These are phyloP conservation scores for Hawksworthiomyces lignivorus DNA, from an alignment of 2,329 filamentous ascomycete species.

Conservation along the genomic window DNA sequence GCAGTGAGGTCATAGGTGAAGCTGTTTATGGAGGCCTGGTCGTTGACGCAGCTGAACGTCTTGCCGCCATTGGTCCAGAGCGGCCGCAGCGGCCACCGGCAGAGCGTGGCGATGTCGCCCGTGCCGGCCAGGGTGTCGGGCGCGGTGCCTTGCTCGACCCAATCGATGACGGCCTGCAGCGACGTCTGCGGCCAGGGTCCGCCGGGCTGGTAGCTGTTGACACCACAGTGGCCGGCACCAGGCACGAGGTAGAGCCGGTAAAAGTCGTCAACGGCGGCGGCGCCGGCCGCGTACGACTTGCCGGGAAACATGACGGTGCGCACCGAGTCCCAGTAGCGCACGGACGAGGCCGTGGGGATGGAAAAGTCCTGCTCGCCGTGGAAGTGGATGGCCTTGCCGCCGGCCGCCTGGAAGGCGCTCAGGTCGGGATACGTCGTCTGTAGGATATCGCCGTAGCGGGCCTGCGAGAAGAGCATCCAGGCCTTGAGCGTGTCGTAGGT, in stretches of 20 bases:
- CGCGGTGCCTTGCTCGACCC: constrained; percentile 41
- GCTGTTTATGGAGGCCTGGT: too few species aligned
- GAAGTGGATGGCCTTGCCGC: constrained; percentile 44
- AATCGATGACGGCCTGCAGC: constrained; percentile 25
- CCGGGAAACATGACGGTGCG: constrained; percentile 33
- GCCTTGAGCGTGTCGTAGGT: constrained; percentile 42
- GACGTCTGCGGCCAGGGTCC: constrained; percentile 31
- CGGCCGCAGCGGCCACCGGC: constrained; percentile 35
- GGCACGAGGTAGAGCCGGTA: constrained; percentile 34
- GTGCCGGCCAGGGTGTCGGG: constrained; percentile 33
- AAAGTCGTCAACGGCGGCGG: not conserved
- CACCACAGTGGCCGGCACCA: constrained; percentile 41
- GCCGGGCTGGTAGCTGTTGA: constrained; percentile 31
- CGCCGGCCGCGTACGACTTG: constrained; percentile 20
- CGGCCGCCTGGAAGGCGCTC: constrained; percentile 32
- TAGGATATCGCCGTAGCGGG: constrained; percentile 40
- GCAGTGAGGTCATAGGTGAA: too few species aligned
- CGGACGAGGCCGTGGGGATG: constrained; percentile 39
- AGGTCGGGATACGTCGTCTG: constrained; percentile 38
- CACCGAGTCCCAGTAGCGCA: constrained; percentile 35
- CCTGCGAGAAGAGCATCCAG: constrained; percentile 42
- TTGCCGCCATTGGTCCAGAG: constrained; percentile 22
- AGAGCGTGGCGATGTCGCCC: constrained; percentile 31
- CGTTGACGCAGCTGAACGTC: not conserved
- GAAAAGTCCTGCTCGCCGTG: constrained; percentile 43